phyloP scores from a whole-genome alignment of 169 alveolate species.

The Plasmodium cynomolgi region DNA sequence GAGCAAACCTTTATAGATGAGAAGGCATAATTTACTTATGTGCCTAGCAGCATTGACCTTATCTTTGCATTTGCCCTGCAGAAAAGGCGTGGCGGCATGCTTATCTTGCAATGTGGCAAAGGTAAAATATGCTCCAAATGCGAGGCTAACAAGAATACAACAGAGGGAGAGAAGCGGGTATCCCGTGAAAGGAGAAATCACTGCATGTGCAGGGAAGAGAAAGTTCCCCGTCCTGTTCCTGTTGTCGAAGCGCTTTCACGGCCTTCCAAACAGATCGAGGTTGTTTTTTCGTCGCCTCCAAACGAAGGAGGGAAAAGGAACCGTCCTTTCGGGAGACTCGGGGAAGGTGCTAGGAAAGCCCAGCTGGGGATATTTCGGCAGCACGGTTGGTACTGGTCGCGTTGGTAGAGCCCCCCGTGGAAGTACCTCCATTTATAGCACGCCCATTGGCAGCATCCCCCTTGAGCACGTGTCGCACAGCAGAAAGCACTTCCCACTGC shows the following conservation, averaged over 20 bases:
- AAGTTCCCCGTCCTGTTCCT: slow-evolving; percentile 2
- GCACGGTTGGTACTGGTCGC: not conserved
- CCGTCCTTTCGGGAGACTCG: not conserved
- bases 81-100: slow-evolving; percentile 35
- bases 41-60: not conserved
- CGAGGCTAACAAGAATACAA: slow-evolving; percentile 22
- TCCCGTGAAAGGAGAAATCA: not conserved
- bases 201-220: not conserved
- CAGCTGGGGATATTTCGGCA: not conserved
- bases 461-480: not conserved
- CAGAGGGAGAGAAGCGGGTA: not conserved
- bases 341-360: not conserved
- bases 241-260: not conserved
- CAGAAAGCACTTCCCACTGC: not conserved
- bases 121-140: slow-evolving; percentile 10
- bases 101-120: not conserved
- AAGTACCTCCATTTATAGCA: not conserved
- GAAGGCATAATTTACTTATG: slow-evolving; percentile 15
- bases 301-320: not conserved
- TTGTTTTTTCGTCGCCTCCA: not conserved
- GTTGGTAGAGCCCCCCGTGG: not conserved
- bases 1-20: slow-evolving; percentile 11
- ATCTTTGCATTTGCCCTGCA: not conserved
- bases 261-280: not conserved
- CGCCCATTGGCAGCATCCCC: not conserved